Base-by-base conservation (phyloP, 2,329 filamentous ascomycete species). In the Neodidymelliopsis sp. region DNA sequence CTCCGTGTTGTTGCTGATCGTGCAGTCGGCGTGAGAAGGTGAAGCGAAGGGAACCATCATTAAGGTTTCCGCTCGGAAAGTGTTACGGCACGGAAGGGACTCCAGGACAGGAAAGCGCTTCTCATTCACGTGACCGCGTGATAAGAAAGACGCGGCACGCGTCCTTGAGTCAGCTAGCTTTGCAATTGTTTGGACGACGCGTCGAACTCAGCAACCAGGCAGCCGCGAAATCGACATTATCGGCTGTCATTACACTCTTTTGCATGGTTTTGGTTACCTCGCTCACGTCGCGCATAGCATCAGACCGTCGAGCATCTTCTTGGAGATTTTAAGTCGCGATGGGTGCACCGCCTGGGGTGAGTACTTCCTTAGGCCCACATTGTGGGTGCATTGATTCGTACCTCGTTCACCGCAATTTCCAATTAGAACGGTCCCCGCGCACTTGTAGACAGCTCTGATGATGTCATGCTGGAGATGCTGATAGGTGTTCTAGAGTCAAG, bases 401-500 rank as follows among this genome's bases (percentile, higher is more conserved):
- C 29, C 29, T 15, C n/a, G 20, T 37, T 31, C 25, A 37, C 40
- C 40, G 40, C 30, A 37, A 31, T 8, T 41, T 37, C 15, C n/a
- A 39, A 6, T 12, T 11, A n/a, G 31, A n/a, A 27, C 7, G 18
- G 15, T 22, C 34, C 33, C 44, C 37, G 30, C 25, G 4, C 33
- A 23, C 18, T 6, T 40, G n/a, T 5, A 25, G 5, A 12, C 6
- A 10, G 11, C 13, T 20, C 20, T 8, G n/a, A 41, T 40, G 34
- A 44, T 36, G 40, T 36, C 40, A 41, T 29, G 39, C n/a, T 10
- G 22, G 16, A 6, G 29, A 10, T 46, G 27, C 45, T 41, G 7
- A 45, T 13, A 12, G 4, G 4, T 3, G 12, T 15, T 35, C n/a
- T 81, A 96, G 82, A 96, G 91, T 60, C 94, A 99, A 77, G 78